Conservation (phyloP, 176 grass and related monocot genomes). For the Bromus sterilis region DNA sequence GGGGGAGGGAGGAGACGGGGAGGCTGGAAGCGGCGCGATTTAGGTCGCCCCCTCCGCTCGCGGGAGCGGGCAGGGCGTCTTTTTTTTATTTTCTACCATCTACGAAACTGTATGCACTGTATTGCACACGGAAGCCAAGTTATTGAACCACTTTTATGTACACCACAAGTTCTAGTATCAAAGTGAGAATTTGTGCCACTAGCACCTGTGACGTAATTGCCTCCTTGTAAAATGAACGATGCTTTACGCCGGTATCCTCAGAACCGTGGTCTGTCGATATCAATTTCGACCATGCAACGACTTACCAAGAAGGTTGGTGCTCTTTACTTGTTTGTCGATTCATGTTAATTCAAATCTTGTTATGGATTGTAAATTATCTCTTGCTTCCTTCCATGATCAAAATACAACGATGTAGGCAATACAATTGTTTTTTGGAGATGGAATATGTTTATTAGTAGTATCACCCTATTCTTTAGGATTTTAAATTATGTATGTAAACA, state of each 20-base stretch:
- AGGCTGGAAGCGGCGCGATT: no score
- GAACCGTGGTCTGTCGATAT: constrained; percentile 16
- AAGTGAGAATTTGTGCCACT: no score
- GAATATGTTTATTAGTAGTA: neutral
- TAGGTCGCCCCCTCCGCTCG: no score
- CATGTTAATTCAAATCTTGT: neutral
- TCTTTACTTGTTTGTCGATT: neutral
- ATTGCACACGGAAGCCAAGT: no score
- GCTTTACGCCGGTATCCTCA: constrained; percentile 71
- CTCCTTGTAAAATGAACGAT: constrained; percentile 90
- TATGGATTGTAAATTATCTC: neutral
- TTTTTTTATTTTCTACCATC: no score
- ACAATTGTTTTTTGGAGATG: neutral
- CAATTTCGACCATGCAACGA: constrained; percentile 51
- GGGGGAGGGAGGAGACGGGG: no score
- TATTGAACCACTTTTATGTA: no score
- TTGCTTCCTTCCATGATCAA: neutral
- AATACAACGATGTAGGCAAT: neutral
- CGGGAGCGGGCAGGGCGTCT: no score
- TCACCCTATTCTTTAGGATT: neutral
- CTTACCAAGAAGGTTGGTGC: constrained; percentile 71
- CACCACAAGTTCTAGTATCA: no score
- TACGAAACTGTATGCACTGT: no score
- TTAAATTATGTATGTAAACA: neutral
- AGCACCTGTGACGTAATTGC: no score